Conservation (phyloP, 805 yeast species). For the Jamesozyma gamospora region DNA sequence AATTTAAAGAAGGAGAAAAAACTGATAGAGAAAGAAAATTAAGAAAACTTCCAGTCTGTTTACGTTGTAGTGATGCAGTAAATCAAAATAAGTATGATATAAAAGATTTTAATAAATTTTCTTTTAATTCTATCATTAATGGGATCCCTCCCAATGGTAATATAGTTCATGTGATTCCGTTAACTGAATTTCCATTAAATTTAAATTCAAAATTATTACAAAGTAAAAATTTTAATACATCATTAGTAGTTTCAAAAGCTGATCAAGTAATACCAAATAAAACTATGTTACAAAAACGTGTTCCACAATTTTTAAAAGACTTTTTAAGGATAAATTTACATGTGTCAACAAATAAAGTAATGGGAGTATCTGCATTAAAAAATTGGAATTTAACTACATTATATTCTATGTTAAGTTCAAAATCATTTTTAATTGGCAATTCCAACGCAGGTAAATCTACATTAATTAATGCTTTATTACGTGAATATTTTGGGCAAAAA, state of each 20-base stretch:
- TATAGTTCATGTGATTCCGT: conserved; percentile 52
- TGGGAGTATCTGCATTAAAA: conserved; percentile 19
- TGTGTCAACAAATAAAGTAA: conserved; percentile 18
- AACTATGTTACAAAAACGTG: conserved; percentile 16
- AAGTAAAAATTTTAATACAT: conserved; percentile 6
- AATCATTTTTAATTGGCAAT: conserved; percentile 49
- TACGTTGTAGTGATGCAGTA: conserved; percentile 46
- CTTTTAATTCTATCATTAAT: conserved; percentile 26
- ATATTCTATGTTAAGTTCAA: conserved; percentile 15
- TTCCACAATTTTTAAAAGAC: conserved; percentile 26
- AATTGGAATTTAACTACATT: conserved; percentile 23
- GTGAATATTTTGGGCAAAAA: conserved; percentile 16
- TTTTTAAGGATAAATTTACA: conserved; percentile 24
- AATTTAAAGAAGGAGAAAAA: conserved; percentile 11
- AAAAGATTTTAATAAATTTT: conserved; percentile 26
- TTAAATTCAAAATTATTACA: conserved; percentile 27
- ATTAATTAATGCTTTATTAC: conserved; percentile 41
- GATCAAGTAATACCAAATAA: conserved; percentile 25
- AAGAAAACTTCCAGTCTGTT: conserved; percentile 33
- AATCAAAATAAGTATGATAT: conserved; percentile 34
- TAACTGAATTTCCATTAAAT: conserved; percentile 64
- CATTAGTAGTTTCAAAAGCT: conserved; percentile 22
- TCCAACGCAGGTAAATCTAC: conserved; percentile 66
- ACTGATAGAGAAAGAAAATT: conserved; percentile 3
- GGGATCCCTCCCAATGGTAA: conserved; percentile 35